phyloP scores from a whole-genome alignment of 163 green algal species.

The Scenedesmus sp. region DNA sequence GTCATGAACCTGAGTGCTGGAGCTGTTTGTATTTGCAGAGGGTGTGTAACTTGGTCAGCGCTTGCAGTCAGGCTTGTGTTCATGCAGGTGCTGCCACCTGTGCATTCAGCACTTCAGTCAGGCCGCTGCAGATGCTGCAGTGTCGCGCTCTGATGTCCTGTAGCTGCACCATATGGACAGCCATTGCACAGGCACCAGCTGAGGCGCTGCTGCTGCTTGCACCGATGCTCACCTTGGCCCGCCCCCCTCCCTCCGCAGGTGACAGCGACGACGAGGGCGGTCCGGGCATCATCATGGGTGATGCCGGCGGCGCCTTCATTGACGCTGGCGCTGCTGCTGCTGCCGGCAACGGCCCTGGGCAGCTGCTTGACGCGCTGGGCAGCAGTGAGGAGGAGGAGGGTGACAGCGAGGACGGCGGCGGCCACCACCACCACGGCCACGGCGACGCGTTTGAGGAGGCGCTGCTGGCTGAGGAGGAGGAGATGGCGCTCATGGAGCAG shows the following conservation, averaged over 20 bases:
- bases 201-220: neutral
- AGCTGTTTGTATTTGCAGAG: neutral
- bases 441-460: constrained; percentile 13
- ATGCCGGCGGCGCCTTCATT: constrained; percentile 3
- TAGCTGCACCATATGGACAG: neutral
- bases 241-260: neutral
- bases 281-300: constrained; percentile 21
- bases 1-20: neutral
- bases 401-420: constrained; percentile 24
- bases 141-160: neutral
- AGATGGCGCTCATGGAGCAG: constrained; percentile 3
- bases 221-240: neutral
- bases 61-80: neutral
- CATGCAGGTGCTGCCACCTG: neutral
- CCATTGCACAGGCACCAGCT: neutral
- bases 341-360: neutral
- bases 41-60: neutral
- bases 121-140: neutral
- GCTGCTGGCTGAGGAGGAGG: constrained; percentile 26
- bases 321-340: constrained; percentile 1
- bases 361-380: neutral
- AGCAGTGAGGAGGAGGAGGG: constrained; percentile 24
- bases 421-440: neutral
- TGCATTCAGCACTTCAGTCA: neutral
- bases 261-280: neutral